phyloP scores from a whole-genome alignment of 768 basidiomycete genomes.

The Suillus tomentosus region DNA sequence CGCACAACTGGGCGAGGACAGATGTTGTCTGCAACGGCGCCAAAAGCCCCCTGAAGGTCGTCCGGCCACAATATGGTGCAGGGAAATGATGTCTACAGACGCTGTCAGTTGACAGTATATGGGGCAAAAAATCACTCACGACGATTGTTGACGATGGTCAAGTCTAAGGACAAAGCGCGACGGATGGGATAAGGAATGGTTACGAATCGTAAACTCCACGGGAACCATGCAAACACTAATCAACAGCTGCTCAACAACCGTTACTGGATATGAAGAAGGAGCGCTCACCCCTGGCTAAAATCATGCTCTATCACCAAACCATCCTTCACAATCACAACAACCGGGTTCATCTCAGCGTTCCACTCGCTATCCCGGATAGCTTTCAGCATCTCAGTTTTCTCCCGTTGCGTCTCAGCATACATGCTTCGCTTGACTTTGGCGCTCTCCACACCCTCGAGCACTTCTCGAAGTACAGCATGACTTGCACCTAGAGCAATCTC shows the following conservation, averaged over 20 bases:
- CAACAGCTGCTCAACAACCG: conserved; percentile 13
- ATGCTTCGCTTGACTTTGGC: conserved; percentile 78
- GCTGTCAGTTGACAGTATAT: conserved; percentile 14
- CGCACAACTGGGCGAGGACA: conserved; percentile 57
- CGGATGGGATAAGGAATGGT: conserved; percentile 67
- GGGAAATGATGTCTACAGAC: conserved; percentile 43
- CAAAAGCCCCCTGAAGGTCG: conserved; percentile 64
- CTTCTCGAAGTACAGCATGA: conserved; percentile 63
- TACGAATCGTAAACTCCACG: conserved; percentile 61
- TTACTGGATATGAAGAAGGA: conserved; percentile 1
- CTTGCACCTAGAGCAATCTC: conserved; percentile 66
- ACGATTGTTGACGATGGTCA: conserved; percentile 24
- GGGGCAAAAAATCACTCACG: conserved; percentile 17
- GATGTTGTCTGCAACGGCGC: conserved; percentile 46
- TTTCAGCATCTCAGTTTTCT: conserved; percentile 65
- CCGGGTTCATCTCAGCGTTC: conserved; percentile 79
- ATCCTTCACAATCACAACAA: conserved; percentile 53
- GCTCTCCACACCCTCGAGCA: conserved; percentile 59
- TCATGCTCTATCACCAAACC: conserved; percentile 54
- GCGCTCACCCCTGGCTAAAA: conserved; percentile 68
- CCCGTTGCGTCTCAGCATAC: conserved; percentile 87
- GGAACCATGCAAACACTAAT: conserved; percentile 57
- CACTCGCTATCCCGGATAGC: conserved; percentile 72
- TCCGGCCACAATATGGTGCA: conserved; percentile 64
- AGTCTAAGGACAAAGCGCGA: conserved; percentile 61